Percentiles rank a stretch among this genome's conserved stretches.
Conservation (phyloP, 768 basidiomycete species). For the Tephrocybe sp. region DNA sequence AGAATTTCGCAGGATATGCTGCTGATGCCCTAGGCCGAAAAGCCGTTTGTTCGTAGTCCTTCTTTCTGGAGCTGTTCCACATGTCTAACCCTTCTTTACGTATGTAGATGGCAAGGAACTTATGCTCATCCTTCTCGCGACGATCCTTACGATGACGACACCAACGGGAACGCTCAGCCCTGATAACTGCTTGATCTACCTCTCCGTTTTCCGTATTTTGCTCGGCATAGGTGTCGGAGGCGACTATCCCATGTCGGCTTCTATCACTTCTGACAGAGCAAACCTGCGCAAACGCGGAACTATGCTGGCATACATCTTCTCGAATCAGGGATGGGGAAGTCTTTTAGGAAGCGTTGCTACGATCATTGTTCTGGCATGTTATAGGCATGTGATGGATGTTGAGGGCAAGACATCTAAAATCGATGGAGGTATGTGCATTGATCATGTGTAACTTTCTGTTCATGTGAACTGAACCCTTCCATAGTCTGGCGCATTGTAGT, state of each 20-base stretch:
- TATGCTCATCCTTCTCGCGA: slow-evolving; percentile 77
- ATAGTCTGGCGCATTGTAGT: slow-evolving; percentile 71
- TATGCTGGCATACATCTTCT: slow-evolving; percentile 73
- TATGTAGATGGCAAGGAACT: slow-evolving; percentile 69
- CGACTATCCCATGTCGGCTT: slow-evolving; percentile 78
- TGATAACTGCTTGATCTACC: slow-evolving; percentile 53
- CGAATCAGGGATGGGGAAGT: slow-evolving; percentile 78
- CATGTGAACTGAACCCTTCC: not conserved
- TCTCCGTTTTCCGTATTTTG: slow-evolving; percentile 65
- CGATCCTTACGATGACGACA: slow-evolving; percentile 63
- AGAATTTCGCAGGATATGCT: slow-evolving; percentile 42
- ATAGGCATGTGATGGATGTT: slow-evolving; percentile 61
- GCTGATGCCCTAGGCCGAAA: slow-evolving; percentile 71
- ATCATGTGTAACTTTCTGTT: no score
- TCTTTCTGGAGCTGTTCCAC: not conserved
- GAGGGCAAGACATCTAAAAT: slow-evolving; percentile 59
- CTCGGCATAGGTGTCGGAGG: slow-evolving; percentile 79
- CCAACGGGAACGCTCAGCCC: slow-evolving; percentile 62
- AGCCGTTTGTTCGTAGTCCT: slow-evolving; percentile 47
- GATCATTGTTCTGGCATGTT: slow-evolving; percentile 61
- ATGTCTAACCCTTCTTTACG: not conserved
- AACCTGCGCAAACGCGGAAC: slow-evolving; percentile 66
- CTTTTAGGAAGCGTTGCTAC: slow-evolving; percentile 60
- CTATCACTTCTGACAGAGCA: slow-evolving; percentile 64
- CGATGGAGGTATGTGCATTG: slow-evolving; percentile 53